Conservation (phyloP, 768 basidiomycete genomes). For the Hysterangium stoloniferum region DNA sequence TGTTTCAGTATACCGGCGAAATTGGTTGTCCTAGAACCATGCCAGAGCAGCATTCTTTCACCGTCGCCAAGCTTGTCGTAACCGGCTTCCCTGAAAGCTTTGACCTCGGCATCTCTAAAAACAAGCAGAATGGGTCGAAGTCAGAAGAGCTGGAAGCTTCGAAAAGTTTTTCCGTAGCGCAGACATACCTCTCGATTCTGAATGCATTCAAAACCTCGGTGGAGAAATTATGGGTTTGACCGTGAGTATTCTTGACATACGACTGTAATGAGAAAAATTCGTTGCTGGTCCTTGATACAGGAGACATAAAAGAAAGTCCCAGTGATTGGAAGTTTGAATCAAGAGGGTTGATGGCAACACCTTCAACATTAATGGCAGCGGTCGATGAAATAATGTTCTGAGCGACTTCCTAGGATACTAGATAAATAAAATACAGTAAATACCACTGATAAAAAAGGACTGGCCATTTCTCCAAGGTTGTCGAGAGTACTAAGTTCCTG, state of each 20-base stretch:
- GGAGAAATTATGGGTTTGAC: constrained; percentile 42
- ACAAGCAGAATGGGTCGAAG: background rate
- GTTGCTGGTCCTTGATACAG: constrained; percentile 29
- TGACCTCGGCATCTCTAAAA: constrained; percentile 27
- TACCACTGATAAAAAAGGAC: constrained; percentile 2
- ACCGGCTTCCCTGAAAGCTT: constrained; percentile 39
- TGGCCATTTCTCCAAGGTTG: constrained; percentile 56
- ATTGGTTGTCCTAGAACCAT: constrained; percentile 55
- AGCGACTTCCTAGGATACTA: constrained; percentile 40
- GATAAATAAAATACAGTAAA: background rate
- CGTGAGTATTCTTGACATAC: constrained; percentile 50
- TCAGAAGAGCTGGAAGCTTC: constrained; percentile 15
- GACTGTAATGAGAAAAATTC: constrained; percentile 42
- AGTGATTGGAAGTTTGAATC: constrained; percentile 50
- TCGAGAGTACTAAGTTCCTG: constrained; percentile 58
- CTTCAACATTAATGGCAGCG: constrained; percentile 33
- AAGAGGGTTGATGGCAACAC: constrained; percentile 45
- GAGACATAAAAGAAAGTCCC: constrained; percentile 43
- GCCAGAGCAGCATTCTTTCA: constrained; percentile 53
- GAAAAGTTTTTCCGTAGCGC: background rate
- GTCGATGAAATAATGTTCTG: constrained; percentile 42
- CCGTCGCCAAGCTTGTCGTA: constrained; percentile 36
- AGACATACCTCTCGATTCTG: constrained; percentile 45
- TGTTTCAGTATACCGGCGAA: constrained; percentile 59
- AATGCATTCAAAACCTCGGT: constrained; percentile 41